phyloP scores from a whole-genome alignment of 2,329 filamentous ascomycete genomes.

The Lachnellula arida region DNA sequence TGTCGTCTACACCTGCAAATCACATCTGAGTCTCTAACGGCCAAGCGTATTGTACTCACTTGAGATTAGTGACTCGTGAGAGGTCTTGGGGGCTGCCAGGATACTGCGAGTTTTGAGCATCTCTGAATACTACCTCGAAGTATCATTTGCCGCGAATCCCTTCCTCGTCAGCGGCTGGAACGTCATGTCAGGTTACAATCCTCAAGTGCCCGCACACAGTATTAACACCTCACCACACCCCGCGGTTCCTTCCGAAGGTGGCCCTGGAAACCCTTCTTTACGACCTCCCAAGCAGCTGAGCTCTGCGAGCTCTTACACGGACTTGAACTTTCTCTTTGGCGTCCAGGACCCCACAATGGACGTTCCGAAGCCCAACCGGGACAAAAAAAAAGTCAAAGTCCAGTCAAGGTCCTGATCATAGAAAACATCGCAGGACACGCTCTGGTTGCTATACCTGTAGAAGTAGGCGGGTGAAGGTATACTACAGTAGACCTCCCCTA shows the following conservation, averaged over 20 bases:
- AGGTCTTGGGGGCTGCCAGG: conserved; percentile 1
- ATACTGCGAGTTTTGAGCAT: background rate
- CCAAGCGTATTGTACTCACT: conserved; percentile 6
- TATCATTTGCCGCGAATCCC: background rate
- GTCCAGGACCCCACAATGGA: conserved; percentile 28
- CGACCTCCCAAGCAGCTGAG: conserved; percentile 17
- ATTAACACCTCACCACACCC: conserved; percentile 1
- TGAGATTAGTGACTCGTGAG: conserved; percentile 3
- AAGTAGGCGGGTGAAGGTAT: conserved; percentile 76
- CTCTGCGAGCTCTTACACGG: conserved; percentile 27
- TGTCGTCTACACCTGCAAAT: conserved; percentile 10
- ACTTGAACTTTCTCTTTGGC: conserved; percentile 30
- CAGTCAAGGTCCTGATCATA: conserved; percentile 34
- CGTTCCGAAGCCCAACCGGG: conserved; percentile 24
- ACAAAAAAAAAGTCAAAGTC: conserved; percentile 24
- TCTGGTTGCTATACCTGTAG: conserved; percentile 94
- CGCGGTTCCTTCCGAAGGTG: conserved; percentile 5
- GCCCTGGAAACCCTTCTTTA: conserved; percentile 2
- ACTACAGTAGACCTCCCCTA: conserved; percentile 2
- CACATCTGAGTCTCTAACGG: conserved; percentile 3
- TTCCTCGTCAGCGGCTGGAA: background rate
- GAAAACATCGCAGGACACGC: conserved; percentile 89
- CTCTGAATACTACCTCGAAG: background rate
- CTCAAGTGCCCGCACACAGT: conserved; percentile 8
- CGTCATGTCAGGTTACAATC: conserved; percentile 15